phyloP scores from a whole-genome alignment of 1,139 yeast genomes.

The Candida sp. region DNA sequence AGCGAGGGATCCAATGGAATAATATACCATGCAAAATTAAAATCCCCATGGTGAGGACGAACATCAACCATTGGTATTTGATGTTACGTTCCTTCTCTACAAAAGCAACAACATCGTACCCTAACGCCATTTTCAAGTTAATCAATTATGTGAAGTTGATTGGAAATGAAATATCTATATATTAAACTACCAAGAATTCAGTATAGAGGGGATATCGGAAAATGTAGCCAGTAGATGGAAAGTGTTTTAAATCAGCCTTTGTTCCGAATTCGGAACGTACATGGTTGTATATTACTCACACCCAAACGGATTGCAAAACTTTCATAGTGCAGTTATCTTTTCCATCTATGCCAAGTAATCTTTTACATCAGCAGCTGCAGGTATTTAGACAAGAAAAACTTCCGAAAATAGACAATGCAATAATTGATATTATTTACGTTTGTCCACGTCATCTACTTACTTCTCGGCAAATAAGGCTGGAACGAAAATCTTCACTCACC shows the following conservation, averaged over 20 bases:
- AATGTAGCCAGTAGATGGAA: constrained; percentile 1
- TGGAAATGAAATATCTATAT: not conserved
- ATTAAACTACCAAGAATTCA: not conserved
- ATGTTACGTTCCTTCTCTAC: constrained; percentile 31
- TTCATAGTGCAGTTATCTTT: too few relatives aligned
- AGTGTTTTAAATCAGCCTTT: not conserved
- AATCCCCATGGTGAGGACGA: constrained; percentile 20
- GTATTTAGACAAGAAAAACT: not conserved
- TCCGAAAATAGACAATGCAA: not conserved
- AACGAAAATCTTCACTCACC: too few relatives aligned
- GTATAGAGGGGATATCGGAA: constrained; percentile 1
- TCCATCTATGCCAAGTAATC: too few relatives aligned
- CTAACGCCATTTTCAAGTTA: too few relatives aligned
- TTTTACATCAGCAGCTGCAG: not conserved
- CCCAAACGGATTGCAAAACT: too few relatives aligned
- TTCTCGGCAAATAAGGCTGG: too few relatives aligned
- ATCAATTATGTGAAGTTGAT: too few relatives aligned
- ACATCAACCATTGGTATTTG: constrained; percentile 31
- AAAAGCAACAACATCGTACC: constrained; percentile 27
- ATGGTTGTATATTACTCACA: too few relatives aligned
- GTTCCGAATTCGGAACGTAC: too few relatives aligned
- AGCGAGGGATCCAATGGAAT: constrained; percentile 39
- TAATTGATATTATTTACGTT: too few relatives aligned
- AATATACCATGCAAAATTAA: constrained; percentile 37
- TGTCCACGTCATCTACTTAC: too few relatives aligned